These are phyloP conservation scores for Scutellaria baicalensis DNA, from an alignment of 257 asterid genomes.

Conservation along the genomic window DNA sequence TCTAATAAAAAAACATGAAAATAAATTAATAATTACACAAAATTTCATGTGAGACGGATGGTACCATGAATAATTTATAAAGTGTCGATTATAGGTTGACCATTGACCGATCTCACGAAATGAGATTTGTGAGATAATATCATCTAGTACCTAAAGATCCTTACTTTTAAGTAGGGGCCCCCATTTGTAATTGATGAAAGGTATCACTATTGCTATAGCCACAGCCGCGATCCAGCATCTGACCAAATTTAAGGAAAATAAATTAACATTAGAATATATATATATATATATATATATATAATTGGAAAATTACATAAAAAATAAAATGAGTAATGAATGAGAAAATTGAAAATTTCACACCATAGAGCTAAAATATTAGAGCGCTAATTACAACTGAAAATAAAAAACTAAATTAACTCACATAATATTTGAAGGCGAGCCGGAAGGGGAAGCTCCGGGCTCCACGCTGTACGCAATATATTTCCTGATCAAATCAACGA, in stretches of 20 bases:
- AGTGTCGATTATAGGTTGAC: too few species aligned
- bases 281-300: too few species aligned
- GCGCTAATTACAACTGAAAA: not conserved
- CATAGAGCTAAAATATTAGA: too few species aligned
- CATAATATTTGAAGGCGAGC: slow-evolving; percentile 25
- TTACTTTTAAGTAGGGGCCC: slow-evolving; percentile 27
- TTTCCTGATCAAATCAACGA: slow-evolving; percentile 13
- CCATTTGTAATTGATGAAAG: slow-evolving; percentile 30
- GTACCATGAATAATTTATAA: too few species aligned
- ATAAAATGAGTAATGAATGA: not conserved
- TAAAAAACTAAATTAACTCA: not conserved
- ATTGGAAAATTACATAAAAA: not conserved
- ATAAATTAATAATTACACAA: too few species aligned
- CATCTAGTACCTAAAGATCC: too few species aligned
- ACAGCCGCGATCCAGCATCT: slow-evolving; percentile 30
- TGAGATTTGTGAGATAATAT: too few species aligned
- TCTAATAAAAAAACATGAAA: too few species aligned
- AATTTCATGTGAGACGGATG: too few species aligned
- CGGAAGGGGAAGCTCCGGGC: slow-evolving; percentile 30
- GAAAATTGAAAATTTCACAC: not conserved
- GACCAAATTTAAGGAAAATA: not conserved
- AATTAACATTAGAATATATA: too few species aligned
- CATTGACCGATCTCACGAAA: too few species aligned
- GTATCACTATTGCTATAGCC: slow-evolving; percentile 22
- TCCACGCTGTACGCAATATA: slow-evolving; percentile 11